phyloP scores from a whole-genome alignment of 2,329 filamentous ascomycete species.

The Colletotrichum somersetense region DNA sequence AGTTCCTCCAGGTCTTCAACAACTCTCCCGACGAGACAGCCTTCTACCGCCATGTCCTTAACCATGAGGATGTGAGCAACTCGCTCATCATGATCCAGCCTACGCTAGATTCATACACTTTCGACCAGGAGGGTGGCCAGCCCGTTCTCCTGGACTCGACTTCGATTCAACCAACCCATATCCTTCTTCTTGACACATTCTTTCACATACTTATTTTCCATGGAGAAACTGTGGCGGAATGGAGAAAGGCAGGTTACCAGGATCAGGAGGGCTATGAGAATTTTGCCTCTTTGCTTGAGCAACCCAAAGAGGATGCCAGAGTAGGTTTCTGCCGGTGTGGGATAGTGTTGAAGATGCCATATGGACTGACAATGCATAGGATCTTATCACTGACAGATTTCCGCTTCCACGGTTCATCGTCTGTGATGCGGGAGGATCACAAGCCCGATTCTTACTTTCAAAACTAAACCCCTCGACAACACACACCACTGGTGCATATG shows the following conservation, averaged over 20 bases:
- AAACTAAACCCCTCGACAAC: slow-evolving; percentile 99
- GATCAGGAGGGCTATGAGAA: slow-evolving; percentile 99
- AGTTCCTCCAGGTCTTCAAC: slow-evolving; percentile 99
- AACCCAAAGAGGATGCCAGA: slow-evolving; percentile 96
- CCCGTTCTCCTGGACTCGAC: slow-evolving; percentile 97
- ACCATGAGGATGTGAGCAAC: slow-evolving; percentile 97
- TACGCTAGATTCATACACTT: slow-evolving; percentile 95
- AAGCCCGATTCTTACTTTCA: slow-evolving; percentile 85
- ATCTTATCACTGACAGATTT: slow-evolving; percentile 97
- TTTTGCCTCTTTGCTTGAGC: slow-evolving; percentile 87
- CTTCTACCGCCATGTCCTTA: slow-evolving; percentile 97
- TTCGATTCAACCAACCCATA: slow-evolving; percentile 93
- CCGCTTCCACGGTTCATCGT: slow-evolving; percentile 99
- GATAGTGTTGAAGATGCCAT: neutral
- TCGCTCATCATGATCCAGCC: slow-evolving; percentile 99
- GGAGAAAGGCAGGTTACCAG: slow-evolving; percentile 98
- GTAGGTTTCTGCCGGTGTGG: slow-evolving; percentile 64
- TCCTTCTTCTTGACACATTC: slow-evolving; percentile 96
- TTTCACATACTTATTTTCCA: slow-evolving; percentile 99
- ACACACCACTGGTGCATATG: slow-evolving; percentile 92
- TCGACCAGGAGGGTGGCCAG: slow-evolving; percentile 92
- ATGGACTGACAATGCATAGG: slow-evolving; percentile 63
- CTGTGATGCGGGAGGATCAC: slow-evolving; percentile 94
- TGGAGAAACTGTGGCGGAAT: slow-evolving; percentile 96
- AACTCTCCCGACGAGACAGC: slow-evolving; percentile 99